Base-by-base conservation (phyloP, 257 asterid genomes). In the Perilla frutescens region DNA sequence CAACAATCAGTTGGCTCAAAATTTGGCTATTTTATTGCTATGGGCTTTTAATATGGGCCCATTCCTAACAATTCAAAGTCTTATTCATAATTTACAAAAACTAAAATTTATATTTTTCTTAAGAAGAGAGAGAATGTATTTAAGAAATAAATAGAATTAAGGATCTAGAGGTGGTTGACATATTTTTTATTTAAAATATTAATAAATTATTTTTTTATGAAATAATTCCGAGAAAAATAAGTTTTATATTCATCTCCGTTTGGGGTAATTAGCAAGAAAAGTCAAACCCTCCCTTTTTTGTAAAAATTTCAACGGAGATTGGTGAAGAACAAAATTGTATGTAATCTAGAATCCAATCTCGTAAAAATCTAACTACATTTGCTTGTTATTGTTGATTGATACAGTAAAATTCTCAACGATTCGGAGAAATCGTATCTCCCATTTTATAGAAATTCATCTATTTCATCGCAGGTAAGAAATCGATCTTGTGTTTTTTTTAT, bases 291-390 rank as follows among this genome's bases (percentile, higher is more conserved):
- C 70, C 58, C 65, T 62, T 67, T 73, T 50, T 77, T 60, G 68
- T 62, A 57, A 62, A 36, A 20, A 6, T 67, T 72, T 81, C 81
- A 75, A 71, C 76, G 75, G 88, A 73, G 85, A 84, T 74, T 77
- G 82, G 88, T 70, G 85, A 73, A 72, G 72, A 71, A 71, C 73
- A 43, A 62, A 29, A n/a, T 50, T 77, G 40, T 71, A 51, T 32
- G 77, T 51, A 64, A 62, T 62, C 73, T 32, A 47, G 37, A 34
- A 75, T 69, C 69, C 72, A 77, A 70, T 71, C 80, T 68, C 47
- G 39, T 37, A 13, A 60, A 20, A 31, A 43, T 70, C 63, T 20
- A 34, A n/a, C 49, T 81, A 6, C 60, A 29, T 15, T 77, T 51
- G 6, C 43, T 41, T 15, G 13, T 37, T 36, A 32, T 29, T 57